Percentiles rank a stretch among this genome's conserved stretches.
Evolutionary conservation across 208 protist genomes (phyloP).

Genomic region (Trichomonas tenax): DNA sequence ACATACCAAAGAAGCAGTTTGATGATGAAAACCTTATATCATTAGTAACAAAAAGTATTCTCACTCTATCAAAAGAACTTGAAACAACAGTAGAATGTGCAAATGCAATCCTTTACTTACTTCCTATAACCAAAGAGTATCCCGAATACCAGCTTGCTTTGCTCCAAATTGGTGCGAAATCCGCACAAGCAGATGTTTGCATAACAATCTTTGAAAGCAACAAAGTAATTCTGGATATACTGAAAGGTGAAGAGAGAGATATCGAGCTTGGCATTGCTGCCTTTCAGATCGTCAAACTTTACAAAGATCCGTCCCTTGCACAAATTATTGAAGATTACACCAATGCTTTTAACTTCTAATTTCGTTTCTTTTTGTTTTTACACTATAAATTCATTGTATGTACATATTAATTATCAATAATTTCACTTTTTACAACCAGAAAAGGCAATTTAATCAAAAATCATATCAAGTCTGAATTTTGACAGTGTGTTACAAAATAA

Average conservation of each 20-base stretch:
- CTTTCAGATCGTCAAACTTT: neutral
- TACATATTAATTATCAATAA: too few species aligned
- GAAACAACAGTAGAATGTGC: neutral
- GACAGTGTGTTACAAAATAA: too few species aligned
- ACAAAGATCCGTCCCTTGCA: neutral
- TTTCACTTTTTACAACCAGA: too few species aligned
- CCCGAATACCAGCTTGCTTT: neutral
- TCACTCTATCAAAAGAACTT: neutral
- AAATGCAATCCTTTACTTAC: neutral
- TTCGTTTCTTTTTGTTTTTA: too few species aligned
- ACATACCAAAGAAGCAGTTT: neutral
- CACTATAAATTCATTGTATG: too few species aligned
- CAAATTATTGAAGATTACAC: neutral
- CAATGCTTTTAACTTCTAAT: neutral
- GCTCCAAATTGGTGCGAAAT: neutral
- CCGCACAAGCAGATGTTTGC: neutral
- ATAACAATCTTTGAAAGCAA: neutral
- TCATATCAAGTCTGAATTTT: too few species aligned
- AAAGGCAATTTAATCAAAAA: too few species aligned
- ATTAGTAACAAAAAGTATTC: neutral
- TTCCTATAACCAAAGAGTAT: neutral
- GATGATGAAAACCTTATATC: neutral
- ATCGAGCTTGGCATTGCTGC: neutral
- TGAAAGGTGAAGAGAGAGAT: neutral
- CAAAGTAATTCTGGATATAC: neutral